These are phyloP conservation scores for Colletotrichum viniferum DNA, from an alignment of 2,329 filamentous ascomycete genomes.

Conservation along the genomic window DNA sequence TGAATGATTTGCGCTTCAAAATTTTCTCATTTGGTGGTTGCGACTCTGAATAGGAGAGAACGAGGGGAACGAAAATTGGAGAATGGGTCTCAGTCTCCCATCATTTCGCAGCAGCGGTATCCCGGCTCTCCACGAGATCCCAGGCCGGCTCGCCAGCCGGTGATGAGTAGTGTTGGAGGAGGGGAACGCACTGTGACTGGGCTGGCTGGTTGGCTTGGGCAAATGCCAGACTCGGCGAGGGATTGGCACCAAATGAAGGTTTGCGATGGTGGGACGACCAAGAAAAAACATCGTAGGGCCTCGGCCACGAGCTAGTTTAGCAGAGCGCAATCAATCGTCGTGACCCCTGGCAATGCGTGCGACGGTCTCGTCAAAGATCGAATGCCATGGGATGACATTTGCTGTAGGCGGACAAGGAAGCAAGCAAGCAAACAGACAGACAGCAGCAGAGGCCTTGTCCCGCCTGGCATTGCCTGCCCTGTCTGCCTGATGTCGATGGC, in stretches of 20 bases:
- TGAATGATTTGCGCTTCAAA: neutral
- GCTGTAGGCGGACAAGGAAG: neutral
- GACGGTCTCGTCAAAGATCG: neutral
- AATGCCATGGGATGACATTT: constrained; percentile 8
- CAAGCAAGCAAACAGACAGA: neutral
- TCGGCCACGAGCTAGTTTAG: neutral
- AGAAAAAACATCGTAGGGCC: neutral
- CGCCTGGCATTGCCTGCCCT: neutral
- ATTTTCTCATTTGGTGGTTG: neutral
- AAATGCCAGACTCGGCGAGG: neutral
- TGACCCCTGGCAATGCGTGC: neutral
- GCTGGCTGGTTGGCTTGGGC: neutral
- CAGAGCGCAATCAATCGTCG: neutral
- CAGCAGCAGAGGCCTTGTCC: neutral
- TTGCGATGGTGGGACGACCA: constrained; percentile 10
- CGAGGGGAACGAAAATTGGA: neutral
- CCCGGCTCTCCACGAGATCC: neutral
- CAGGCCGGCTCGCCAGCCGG: neutral
- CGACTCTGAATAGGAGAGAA: neutral
- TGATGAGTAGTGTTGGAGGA: neutral
- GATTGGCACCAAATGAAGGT: constrained; percentile 1
- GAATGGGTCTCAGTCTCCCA: constrained; percentile 8
- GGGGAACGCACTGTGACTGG: neutral
- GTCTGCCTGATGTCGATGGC: neutral
- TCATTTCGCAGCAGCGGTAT: constrained; percentile 6